Base-by-base conservation (phyloP, 192 early-diverging fungal species). In the Phycomyces blakesleeanus region DNA sequence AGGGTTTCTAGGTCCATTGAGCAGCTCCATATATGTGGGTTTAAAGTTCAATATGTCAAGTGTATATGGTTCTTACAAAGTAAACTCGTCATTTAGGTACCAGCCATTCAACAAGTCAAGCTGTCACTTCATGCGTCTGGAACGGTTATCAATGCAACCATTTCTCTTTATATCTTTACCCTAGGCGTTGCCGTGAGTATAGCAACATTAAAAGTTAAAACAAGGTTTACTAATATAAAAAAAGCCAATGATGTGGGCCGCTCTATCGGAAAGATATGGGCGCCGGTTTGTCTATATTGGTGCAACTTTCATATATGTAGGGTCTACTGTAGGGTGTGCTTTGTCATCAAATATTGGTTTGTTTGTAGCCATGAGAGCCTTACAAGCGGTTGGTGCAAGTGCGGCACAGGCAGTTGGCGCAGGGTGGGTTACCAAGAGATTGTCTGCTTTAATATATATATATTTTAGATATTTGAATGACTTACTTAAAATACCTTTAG, bases 191-290 rank as follows among this genome's bases (percentile, higher is more conserved):
- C 64, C 15, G 70, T 72, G 42, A 71, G 34, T 39, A 40, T 34
- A 34, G 29, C 29, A 34, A 34, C 7, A 34, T 34, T 2, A 7
- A 34, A 34, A 34, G 29, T 34, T 34, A 34, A 34, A 34, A 34
- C 29, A 34, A 34, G 29, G 29, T 34, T 34, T 34, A 34, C 7
- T 34, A 7, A 34, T 34, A 34, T 7, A 34, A 47, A 47, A 47
- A 47, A 47, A 75, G 73, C 73, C 73, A n/a, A 49, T 75, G 34
- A 34, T 64, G 25, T 75, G 73, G 73, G 73, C 73, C 8, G 34
- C 64, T 25, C 51, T 75, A 25, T 75, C 73, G 1, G 73, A 75
- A 41, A 44, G 64, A 10, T 51, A 70, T 40, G 68, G 73, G n/a
- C 52, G 73, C 22, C 64, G 68, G 20, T 40, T 40, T 18, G 53